Percentiles rank a stretch among this genome's conserved stretches.
Evolutionary conservation across 2,329 filamentous ascomycete genomes (phyloP).

Genomic region (Alternaria burnsii): DNA sequence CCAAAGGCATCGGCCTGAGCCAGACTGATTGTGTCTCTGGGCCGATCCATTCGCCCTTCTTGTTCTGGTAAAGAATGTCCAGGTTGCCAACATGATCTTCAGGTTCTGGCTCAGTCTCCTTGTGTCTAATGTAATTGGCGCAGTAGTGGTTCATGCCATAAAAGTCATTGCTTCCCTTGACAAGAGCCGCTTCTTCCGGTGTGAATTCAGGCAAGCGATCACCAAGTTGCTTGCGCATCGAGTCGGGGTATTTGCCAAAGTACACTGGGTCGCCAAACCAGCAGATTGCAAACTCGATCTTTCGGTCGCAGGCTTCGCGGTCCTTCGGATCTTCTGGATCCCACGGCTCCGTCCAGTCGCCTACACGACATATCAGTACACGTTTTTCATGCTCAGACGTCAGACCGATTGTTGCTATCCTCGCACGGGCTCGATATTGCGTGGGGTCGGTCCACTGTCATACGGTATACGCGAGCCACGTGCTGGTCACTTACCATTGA

Average conservation of each 20-base stretch:
- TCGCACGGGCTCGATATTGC: neutral
- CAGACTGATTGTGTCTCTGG: slow-evolving; percentile 83
- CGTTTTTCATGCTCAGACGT: slow-evolving; percentile 6
- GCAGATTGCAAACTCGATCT: slow-evolving; percentile 85
- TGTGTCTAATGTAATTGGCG: slow-evolving; percentile 84
- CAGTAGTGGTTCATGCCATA: slow-evolving; percentile 97
- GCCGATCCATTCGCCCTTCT: slow-evolving; percentile 77
- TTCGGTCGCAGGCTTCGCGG: slow-evolving; percentile 78
- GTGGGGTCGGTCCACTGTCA: slow-evolving; percentile 13
- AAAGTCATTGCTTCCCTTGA: slow-evolving; percentile 89
- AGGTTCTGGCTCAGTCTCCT: slow-evolving; percentile 65
- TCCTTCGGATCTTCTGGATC: slow-evolving; percentile 78
- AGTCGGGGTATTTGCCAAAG: slow-evolving; percentile 82
- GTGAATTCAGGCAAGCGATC: slow-evolving; percentile 79
- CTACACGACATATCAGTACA: slow-evolving; percentile 49
- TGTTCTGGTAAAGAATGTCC: slow-evolving; percentile 74
- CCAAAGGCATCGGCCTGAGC: slow-evolving; percentile 77
- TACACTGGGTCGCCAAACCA: slow-evolving; percentile 93
- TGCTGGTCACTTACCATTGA: slow-evolving; percentile 69
- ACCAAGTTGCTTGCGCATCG: slow-evolving; percentile 83
- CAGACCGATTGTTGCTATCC: neutral
- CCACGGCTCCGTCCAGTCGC: slow-evolving; percentile 84
- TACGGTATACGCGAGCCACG: slow-evolving; percentile 22
- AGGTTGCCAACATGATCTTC: slow-evolving; percentile 80
- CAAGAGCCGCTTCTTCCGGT: slow-evolving; percentile 73